These are phyloP conservation scores for Edaphochlamys debaryana DNA, from an alignment of 139 green algal genomes.

Conservation along the genomic window DNA sequence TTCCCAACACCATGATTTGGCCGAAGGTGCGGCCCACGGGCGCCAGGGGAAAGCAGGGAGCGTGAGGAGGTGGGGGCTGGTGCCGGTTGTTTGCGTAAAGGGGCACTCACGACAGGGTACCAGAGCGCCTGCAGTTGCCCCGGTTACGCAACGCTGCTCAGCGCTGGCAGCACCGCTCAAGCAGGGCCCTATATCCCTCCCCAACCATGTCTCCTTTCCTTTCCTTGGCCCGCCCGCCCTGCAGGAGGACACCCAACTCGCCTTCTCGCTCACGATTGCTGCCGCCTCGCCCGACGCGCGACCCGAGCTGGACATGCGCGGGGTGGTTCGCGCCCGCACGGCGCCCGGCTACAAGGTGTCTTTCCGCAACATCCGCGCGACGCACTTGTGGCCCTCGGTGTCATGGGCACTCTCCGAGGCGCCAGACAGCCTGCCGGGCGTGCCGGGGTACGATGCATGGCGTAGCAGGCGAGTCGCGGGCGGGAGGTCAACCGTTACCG, in stretches of 20 bases:
- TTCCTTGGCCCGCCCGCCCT: too few species aligned
- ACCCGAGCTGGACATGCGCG: neutral
- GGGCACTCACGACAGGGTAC: too few species aligned
- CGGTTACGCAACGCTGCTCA: too few species aligned
- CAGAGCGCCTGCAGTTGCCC: too few species aligned
- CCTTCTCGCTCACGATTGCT: too few species aligned
- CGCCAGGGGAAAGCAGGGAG: too few species aligned
- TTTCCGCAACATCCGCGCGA: neutral
- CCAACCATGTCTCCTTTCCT: neutral
- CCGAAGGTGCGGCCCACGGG: constrained; percentile 3
- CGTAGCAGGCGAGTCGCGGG: neutral
- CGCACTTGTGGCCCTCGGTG: neutral
- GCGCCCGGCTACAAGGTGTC: neutral
- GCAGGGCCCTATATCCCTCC: neutral
- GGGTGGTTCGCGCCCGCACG: neutral
- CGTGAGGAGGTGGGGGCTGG: too few species aligned
- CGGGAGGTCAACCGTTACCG: neutral
- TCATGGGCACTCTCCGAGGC: constrained; percentile 11
- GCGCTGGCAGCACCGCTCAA: too few species aligned
- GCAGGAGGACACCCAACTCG: too few species aligned
- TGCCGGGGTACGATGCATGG: constrained; percentile 11
- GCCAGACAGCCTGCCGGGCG: neutral
- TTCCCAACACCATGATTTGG: neutral
- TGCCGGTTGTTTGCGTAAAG: too few species aligned
- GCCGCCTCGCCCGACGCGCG: too few species aligned